These are phyloP conservation scores for Candida labiduridarum DNA, from an alignment of 1,139 yeast genomes.

Conservation along the genomic window DNA sequence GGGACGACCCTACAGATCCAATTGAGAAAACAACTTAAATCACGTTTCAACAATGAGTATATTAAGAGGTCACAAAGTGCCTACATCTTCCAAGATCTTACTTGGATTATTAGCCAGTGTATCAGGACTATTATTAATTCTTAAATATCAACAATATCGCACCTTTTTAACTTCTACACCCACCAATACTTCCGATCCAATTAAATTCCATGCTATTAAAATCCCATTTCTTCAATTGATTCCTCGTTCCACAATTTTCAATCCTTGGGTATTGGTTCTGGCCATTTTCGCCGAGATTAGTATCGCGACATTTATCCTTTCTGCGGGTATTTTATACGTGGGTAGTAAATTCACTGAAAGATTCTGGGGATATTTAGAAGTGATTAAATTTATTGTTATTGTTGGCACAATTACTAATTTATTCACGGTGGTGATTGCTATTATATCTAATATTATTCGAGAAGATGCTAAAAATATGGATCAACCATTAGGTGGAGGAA, in stretches of 20 bases:
- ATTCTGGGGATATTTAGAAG: conserved; percentile 63
- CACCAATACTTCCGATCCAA: conserved; percentile 3
- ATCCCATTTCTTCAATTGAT: conserved; percentile 71
- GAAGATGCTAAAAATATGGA: conserved; percentile 43
- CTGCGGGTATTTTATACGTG: conserved; percentile 51
- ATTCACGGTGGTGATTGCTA: conserved; percentile 44
- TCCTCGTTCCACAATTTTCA: conserved; percentile 59
- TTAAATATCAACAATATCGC: conserved; percentile 33
- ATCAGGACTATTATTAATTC: conserved; percentile 28
- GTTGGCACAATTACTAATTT: conserved; percentile 65
- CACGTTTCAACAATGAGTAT: conserved; percentile 12
- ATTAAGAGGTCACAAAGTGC: conserved; percentile 18
- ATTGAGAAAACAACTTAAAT: not conserved
- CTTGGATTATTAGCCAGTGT: conserved; percentile 26
- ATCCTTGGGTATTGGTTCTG: conserved; percentile 79
- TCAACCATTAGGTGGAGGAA: conserved; percentile 69
- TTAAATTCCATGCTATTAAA: conserved; percentile 39
- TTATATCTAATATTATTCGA: conserved; percentile 39
- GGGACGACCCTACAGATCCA: not conserved
- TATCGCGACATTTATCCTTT: conserved; percentile 50
- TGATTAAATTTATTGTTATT: conserved; percentile 58
- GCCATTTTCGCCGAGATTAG: conserved; percentile 73
- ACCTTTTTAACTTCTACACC: not conserved
- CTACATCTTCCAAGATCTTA: conserved; percentile 33
- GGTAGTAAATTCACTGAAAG: conserved; percentile 55